Percentiles rank a stretch among this genome's conserved stretches.
Conservation (phyloP, 2,329 filamentous ascomycete genomes). For the Onygena corvina region DNA sequence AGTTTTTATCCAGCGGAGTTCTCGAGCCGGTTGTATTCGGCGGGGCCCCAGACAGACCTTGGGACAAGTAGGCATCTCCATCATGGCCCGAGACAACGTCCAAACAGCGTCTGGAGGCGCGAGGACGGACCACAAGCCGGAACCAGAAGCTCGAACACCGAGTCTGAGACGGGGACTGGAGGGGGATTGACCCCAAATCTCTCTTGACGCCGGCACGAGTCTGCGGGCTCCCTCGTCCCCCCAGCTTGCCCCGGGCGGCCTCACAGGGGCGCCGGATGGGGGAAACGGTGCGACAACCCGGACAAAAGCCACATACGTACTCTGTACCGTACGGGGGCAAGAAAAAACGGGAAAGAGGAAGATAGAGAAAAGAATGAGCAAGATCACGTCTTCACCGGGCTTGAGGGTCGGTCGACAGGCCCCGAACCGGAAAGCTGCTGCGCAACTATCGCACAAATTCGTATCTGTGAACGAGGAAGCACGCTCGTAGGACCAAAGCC, state of each 20-base stretch:
- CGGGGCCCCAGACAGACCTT: too few relatives aligned
- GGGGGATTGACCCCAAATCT: not conserved
- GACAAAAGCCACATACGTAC: too few relatives aligned
- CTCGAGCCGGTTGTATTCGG: slow-evolving; percentile 3
- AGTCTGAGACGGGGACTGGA: not conserved
- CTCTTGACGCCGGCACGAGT: not conserved
- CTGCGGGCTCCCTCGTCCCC: too few relatives aligned
- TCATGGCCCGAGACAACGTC: not conserved
- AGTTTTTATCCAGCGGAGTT: too few relatives aligned
- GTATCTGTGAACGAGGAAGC: too few relatives aligned
- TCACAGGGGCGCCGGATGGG: too few relatives aligned
- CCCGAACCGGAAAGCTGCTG: not conserved
- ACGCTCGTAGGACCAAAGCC: too few relatives aligned
- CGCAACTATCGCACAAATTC: not conserved
- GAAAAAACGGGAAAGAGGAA: too few relatives aligned
- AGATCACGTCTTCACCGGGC: not conserved
- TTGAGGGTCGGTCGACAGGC: not conserved
- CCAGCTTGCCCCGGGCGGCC: not conserved
- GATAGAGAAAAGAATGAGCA: not conserved
- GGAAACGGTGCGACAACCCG: too few relatives aligned
- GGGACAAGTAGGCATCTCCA: not conserved
- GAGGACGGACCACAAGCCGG: not conserved
- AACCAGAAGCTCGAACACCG: not conserved
- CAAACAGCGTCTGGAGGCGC: not conserved
- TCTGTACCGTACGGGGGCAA: too few relatives aligned